Conservation (phyloP, 768 basidiomycete genomes). For the Dioszegia hungarica region DNA sequence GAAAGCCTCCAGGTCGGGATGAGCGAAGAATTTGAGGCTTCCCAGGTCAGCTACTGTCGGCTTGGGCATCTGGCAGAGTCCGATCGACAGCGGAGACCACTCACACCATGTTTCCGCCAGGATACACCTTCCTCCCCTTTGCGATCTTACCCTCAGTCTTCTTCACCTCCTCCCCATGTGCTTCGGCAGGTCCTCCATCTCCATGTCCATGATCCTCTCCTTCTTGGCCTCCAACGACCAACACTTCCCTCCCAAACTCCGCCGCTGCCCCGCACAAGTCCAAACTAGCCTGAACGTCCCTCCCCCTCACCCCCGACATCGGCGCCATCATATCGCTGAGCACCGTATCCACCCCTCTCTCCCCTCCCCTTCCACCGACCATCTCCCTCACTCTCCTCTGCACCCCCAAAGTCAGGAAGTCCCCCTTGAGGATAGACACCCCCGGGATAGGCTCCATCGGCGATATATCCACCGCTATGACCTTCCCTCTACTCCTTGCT, state of each 20-base stretch:
- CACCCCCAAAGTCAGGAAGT: slow-evolving; percentile 65
- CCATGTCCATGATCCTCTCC: slow-evolving; percentile 34
- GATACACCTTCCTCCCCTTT: slow-evolving; percentile 43
- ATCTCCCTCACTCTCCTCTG: slow-evolving; percentile 47
- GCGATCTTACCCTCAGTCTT: slow-evolving; percentile 44
- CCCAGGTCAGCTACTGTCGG: not conserved
- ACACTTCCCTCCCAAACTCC: slow-evolving; percentile 56
- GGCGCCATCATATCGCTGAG: slow-evolving; percentile 90
- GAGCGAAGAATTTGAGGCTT: slow-evolving; percentile 80
- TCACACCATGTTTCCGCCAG: slow-evolving; percentile 46
- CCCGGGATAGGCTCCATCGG: slow-evolving; percentile 67
- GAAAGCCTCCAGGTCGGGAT: slow-evolving; percentile 68
- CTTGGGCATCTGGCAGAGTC: too few relatives aligned
- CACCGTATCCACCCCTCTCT: slow-evolving; percentile 62
- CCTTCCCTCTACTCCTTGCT: too few relatives aligned
- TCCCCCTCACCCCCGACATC: slow-evolving; percentile 62
- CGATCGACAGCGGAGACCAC: too few relatives aligned
- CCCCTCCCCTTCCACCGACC: slow-evolving; percentile 2
- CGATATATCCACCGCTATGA: slow-evolving; percentile 78
- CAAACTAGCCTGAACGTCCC: slow-evolving; percentile 66
- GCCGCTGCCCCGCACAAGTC: slow-evolving; percentile 71
- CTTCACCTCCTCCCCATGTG: slow-evolving; percentile 47
- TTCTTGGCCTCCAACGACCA: slow-evolving; percentile 51
- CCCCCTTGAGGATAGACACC: slow-evolving; percentile 66
- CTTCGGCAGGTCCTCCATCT: not conserved